Conservation (phyloP, 75 land plant genomes). For the Pinus albicaulis region DNA sequence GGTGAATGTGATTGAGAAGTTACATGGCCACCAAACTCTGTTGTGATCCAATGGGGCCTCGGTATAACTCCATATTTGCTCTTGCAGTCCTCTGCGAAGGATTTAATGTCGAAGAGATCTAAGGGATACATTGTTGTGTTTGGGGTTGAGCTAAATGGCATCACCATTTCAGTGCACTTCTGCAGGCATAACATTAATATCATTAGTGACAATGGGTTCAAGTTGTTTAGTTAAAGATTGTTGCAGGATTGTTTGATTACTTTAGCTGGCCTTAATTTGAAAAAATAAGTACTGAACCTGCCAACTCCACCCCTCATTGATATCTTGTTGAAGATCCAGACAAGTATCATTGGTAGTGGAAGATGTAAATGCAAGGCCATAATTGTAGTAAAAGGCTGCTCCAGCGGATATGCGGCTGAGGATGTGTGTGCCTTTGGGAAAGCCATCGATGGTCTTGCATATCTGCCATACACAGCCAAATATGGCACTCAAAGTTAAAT, state of each 20-base stretch:
- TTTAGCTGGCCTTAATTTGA: background rate
- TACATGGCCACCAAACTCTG: slow-evolving; percentile 1
- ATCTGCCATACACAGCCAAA: slow-evolving; percentile 2
- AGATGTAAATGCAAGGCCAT: background rate
- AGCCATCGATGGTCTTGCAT: slow-evolving; percentile 45
- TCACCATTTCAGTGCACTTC: slow-evolving; percentile 67
- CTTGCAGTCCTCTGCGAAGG: slow-evolving; percentile 23
- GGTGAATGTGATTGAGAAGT: background rate
- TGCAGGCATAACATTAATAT: slow-evolving; percentile 4
- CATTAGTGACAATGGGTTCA: background rate
- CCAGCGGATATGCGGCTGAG: slow-evolving; percentile 39
- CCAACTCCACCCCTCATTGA: background rate
- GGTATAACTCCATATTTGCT: background rate
- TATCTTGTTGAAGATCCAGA: background rate
- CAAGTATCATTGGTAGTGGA: background rate
- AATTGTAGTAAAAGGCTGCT: slow-evolving; percentile 16
- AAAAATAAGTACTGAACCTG: background rate
- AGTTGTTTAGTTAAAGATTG: background rate
- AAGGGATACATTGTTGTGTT: slow-evolving; percentile 47
- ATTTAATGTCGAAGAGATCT: slow-evolving; percentile 24
- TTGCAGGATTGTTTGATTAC: background rate
- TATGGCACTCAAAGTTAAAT: no score
- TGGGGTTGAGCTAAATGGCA: slow-evolving; percentile 44
- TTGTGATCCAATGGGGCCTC: background rate
- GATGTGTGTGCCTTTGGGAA: slow-evolving; percentile 25